phyloP scores from a whole-genome alignment of 495 filamentous ascomycete species.

The Penicillium herquei region DNA sequence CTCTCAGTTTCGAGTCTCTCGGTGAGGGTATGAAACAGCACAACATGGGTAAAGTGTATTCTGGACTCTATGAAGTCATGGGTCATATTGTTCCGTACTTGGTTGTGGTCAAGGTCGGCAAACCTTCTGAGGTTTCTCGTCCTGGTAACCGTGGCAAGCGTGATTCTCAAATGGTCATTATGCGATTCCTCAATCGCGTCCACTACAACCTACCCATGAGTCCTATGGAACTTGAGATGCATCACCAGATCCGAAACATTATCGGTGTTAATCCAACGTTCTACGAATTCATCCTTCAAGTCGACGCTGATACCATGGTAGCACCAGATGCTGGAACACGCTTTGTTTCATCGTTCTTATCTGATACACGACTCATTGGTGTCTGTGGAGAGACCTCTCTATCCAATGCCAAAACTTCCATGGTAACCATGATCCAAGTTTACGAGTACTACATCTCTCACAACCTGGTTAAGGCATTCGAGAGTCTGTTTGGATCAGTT shows the following conservation, averaged over 20 bases:
- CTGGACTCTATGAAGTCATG: slow-evolving; percentile 94
- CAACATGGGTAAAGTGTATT: slow-evolving; percentile 99
- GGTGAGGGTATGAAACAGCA: slow-evolving; percentile 96
- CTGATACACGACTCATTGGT: slow-evolving; percentile 88
- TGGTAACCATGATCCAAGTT: slow-evolving; percentile 97
- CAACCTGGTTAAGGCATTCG: slow-evolving; percentile 97
- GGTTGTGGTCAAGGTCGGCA: slow-evolving; percentile 95
- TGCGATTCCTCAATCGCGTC: slow-evolving; percentile 97
- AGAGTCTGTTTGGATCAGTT: slow-evolving; percentile 93
- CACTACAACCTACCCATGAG: slow-evolving; percentile 97
- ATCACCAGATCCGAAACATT: slow-evolving; percentile 98
- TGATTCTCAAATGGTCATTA: slow-evolving; percentile 96
- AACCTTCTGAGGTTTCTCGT: slow-evolving; percentile 93
- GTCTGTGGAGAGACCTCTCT: slow-evolving; percentile 93
- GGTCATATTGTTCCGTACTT: slow-evolving; percentile 98
- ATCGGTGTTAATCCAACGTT: slow-evolving; percentile 98
- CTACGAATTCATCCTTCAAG: slow-evolving; percentile 95
- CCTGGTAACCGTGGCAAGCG: slow-evolving; percentile 98
- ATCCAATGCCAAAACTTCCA: slow-evolving; percentile 87
- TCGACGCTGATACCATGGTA: slow-evolving; percentile 96
- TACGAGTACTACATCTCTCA: slow-evolving; percentile 99
- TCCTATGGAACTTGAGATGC: slow-evolving; percentile 95
- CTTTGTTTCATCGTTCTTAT: slow-evolving; percentile 86
- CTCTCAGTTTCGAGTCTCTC: slow-evolving; percentile 93
- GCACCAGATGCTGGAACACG: slow-evolving; percentile 87